phyloP scores from a whole-genome alignment of 169 alveolate species.

The Eimeria praecox region DNA sequence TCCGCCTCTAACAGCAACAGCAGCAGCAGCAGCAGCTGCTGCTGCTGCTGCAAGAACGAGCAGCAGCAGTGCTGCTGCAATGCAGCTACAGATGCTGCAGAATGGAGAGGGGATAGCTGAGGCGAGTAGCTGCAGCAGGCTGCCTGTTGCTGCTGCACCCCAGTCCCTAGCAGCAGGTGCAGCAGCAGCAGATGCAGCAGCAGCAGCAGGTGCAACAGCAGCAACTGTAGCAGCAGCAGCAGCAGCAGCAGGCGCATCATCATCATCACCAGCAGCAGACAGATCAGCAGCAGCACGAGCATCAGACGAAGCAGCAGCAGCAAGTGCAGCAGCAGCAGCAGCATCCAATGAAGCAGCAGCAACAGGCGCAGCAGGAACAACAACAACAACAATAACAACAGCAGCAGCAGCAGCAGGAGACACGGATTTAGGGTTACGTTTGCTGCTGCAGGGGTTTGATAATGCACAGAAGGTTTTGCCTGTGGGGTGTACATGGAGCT shows the following conservation, averaged over 20 bases:
- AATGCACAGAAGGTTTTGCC: neutral
- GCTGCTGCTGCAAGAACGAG: slow-evolving; percentile 67
- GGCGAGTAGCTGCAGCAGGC: neutral
- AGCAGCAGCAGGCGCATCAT: no score
- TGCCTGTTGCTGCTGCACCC: slow-evolving; percentile 20
- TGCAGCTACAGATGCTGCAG: slow-evolving; percentile 20
- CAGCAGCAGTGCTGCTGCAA: slow-evolving; percentile 19
- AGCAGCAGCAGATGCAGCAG: slow-evolving; percentile 16
- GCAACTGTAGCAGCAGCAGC: neutral
- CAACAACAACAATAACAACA: slow-evolving; percentile 32
- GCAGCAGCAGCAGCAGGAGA: slow-evolving; percentile 12
- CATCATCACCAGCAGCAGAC: neutral
- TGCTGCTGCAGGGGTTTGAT: slow-evolving; percentile 1
- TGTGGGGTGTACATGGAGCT: slow-evolving; percentile 49
- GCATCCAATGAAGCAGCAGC: neutral
- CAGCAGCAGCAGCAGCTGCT: slow-evolving; percentile 30
- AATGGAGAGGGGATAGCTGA: neutral
- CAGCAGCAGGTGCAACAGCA: neutral
- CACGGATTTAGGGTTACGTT: neutral
- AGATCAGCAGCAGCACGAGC: no score
- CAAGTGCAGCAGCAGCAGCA: neutral
- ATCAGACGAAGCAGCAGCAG: no score
- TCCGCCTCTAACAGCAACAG: neutral
- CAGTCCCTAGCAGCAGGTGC: neutral
- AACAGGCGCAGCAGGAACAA: neutral